These are phyloP conservation scores for Debaryomyces sp. DNA, from an alignment of 1,139 yeast genomes.

Conservation along the genomic window DNA sequence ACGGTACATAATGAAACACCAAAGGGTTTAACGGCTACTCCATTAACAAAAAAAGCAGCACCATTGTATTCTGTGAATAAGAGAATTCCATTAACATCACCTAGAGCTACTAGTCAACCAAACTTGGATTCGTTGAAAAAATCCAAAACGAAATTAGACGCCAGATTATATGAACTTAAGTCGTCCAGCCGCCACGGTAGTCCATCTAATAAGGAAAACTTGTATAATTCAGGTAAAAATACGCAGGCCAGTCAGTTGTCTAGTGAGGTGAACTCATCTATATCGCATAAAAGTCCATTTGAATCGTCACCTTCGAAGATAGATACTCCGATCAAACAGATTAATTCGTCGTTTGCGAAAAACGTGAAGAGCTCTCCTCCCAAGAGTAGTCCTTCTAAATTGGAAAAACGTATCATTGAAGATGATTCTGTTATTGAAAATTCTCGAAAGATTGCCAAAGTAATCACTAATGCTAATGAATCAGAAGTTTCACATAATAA, in stretches of 20 bases:
- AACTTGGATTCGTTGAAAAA: slow-evolving; percentile 21
- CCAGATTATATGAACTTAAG: slow-evolving; percentile 13
- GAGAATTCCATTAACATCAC: slow-evolving; percentile 43
- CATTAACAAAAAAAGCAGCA: slow-evolving; percentile 14
- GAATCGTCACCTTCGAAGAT: slow-evolving; percentile 18
- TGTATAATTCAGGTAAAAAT: not conserved
- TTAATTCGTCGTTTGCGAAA: not conserved
- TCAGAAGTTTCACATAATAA: slow-evolving; percentile 6
- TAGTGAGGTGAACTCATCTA: slow-evolving; percentile 5
- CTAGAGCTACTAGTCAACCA: slow-evolving; percentile 28
- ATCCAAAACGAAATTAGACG: slow-evolving; percentile 20
- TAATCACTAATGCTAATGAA: slow-evolving; percentile 24
- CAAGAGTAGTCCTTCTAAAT: slow-evolving; percentile 8
- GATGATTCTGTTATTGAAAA: slow-evolving; percentile 17
- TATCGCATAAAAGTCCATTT: slow-evolving; percentile 14
- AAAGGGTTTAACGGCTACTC: slow-evolving; percentile 16
- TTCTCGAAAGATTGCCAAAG: slow-evolving; percentile 25
- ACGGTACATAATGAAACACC: slow-evolving; percentile 24
- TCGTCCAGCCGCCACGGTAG: slow-evolving; percentile 5
- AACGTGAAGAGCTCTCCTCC: slow-evolving; percentile 10
- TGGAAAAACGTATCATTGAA: slow-evolving; percentile 9
- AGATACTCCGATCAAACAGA: slow-evolving; percentile 3
- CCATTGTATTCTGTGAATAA: slow-evolving; percentile 11
- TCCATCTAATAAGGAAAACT: slow-evolving; percentile 18
- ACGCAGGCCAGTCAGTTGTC: not conserved